Evolutionary conservation across 306 rosid species (phyloP), one percentile per base, ranked within the genome.

Genomic region (Ormosia semicastrata): DNA sequence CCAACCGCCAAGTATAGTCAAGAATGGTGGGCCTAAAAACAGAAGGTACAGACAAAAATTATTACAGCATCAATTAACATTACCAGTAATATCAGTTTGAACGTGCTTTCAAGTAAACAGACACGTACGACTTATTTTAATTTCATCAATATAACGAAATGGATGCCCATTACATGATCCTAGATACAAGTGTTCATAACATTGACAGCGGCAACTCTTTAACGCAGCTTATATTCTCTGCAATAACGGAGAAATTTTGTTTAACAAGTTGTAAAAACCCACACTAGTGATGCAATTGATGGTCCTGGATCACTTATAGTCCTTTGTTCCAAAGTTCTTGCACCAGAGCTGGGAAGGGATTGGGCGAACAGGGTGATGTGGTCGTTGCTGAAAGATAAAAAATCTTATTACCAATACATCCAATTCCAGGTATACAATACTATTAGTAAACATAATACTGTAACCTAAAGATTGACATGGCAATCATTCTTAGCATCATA

Each of bases 321-420:
- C 98, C 77, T 95, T 95, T 24, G 77, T 91, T 66, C 97, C 99
- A 58, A 95, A 93, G 81, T 95, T 95, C 81, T 95, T 95, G 92
- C 98, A 93, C 99, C 98, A 95, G 29, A 93, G 82, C 78, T 95
- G 99, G 18, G 99, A 95, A 63, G 98, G 99, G 83, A 95, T 95
- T 3, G 99, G 94, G 11, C 94, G 98, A 83, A 95, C 93, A 2
- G 97, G 99, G 57, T 89, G 89, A 87, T 88, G 98, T 0, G 99
- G 98, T 76, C 99, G 94, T 93, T 92, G 98, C 98, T 95, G 99
- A 89, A 89, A 84, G 8, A 58, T 73, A 43, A 12, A 7, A 82
- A 41, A 65, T 33, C 40, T 58, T 70, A 75, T 87, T 67, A 82
- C 59, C 69, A 82, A 66, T 40, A 60, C 18, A 72, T n/a, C 37